Evolutionary conservation across 495 filamentous ascomycete species (phyloP).

Genomic region (Parmelia sp.): DNA sequence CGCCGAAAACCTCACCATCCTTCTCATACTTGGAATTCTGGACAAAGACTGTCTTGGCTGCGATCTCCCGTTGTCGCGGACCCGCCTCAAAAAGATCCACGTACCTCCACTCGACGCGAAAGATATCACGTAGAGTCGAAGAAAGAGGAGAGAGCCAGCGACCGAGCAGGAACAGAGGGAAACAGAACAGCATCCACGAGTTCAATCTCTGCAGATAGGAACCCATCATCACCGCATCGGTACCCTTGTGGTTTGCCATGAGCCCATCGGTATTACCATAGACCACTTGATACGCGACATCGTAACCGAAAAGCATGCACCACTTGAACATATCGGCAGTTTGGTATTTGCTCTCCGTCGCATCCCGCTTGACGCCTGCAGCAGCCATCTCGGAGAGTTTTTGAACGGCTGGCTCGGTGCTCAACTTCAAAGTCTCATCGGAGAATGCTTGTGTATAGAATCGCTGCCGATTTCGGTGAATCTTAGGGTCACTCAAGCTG

Average conservation of each 20-base stretch:
- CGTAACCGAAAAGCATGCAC: constrained; percentile 19
- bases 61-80: constrained; percentile 11
- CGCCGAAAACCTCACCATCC: constrained; percentile 6
- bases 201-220: constrained; percentile 10
- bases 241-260: constrained; percentile 15
- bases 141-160: constrained; percentile 16
- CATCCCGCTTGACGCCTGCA: constrained; percentile 11
- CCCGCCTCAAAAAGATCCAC: constrained; percentile 8
- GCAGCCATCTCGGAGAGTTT: constrained; percentile 4
- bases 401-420: constrained; percentile 12
- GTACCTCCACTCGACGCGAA: constrained; percentile 13
- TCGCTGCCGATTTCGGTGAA: constrained; percentile 15
- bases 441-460: constrained; percentile 17
- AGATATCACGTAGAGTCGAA: constrained; percentile 4
- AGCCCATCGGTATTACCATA: constrained; percentile 18
- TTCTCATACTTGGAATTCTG: constrained; percentile 8
- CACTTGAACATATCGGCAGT: constrained; percentile 13
- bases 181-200: constrained; percentile 13
- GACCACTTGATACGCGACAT: constrained; percentile 13
- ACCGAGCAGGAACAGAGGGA: constrained; percentile 17
- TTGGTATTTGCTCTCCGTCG: background rate
- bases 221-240: constrained; percentile 15
- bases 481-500: constrained; percentile 18
- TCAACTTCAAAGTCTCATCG: constrained; percentile 5
- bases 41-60: constrained; percentile 12